Evolutionary conservation across 2,329 filamentous ascomycete genomes (phyloP).

Genomic region (Byssoonygena ceratinophila): DNA sequence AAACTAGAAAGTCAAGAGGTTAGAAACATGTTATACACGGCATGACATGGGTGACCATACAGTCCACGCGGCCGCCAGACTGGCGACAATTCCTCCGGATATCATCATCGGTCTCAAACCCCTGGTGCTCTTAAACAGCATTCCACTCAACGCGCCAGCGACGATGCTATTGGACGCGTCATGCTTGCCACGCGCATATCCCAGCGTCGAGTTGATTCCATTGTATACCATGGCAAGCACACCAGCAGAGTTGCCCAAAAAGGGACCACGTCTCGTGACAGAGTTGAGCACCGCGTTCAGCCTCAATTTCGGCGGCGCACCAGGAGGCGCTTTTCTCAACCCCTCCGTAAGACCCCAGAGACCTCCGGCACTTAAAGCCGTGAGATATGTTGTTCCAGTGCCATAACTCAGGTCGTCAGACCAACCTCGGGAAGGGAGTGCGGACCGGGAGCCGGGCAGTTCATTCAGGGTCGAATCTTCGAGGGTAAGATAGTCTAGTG

Average conservation of each 20-base stretch:
- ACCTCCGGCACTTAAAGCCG: conserved; percentile 76
- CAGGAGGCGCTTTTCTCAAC: conserved; percentile 57
- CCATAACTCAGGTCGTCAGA: conserved; percentile 98
- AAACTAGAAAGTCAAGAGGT: conserved; percentile 31
- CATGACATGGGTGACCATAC: conserved; percentile 48
- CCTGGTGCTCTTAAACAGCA: conserved; percentile 92
- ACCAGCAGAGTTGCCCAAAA: conserved; percentile 89
- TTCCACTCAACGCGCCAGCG: conserved; percentile 78
- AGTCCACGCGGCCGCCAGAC: conserved; percentile 77
- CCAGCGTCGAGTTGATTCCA: conserved; percentile 75
- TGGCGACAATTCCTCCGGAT: conserved; percentile 78
- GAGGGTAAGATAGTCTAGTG: conserved; percentile 86
- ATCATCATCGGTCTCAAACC: conserved; percentile 88
- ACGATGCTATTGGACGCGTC: conserved; percentile 80
- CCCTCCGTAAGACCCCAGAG: conserved; percentile 90
- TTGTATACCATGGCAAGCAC: conserved; percentile 97
- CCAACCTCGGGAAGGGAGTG: conserved; percentile 90
- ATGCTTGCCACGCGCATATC: conserved; percentile 69
- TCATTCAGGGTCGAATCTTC: conserved; percentile 85
- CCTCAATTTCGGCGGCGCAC: conserved; percentile 77
- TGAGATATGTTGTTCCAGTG: conserved; percentile 84
- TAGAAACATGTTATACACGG: conserved; percentile 9
- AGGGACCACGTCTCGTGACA: conserved; percentile 83
- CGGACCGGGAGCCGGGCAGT: conserved; percentile 73
- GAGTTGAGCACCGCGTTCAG: conserved; percentile 93